Evolutionary conservation across 305 asterid genomes (phyloP).

Genomic region (Fraxinus floribunda): DNA sequence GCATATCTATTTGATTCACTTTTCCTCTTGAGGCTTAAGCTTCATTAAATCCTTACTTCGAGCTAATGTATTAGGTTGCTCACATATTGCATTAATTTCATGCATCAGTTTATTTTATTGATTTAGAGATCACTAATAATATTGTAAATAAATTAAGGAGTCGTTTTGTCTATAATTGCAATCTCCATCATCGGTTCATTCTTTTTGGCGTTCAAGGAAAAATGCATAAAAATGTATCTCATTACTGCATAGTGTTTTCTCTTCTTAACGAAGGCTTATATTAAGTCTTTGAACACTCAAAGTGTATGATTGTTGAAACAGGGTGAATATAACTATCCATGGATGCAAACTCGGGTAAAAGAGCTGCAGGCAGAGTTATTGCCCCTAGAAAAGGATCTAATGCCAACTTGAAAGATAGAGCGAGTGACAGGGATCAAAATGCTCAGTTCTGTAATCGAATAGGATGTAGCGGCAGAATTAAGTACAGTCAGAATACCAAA

Average conservation of each 20-base stretch:
- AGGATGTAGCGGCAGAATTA: conserved; percentile 79
- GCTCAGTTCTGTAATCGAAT: conserved; percentile 67
- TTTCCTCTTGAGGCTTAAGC: not conserved
- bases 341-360: conserved; percentile 54
- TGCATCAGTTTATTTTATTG: not conserved
- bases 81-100: not conserved
- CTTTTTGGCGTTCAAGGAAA: not conserved
- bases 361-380: conserved; percentile 35
- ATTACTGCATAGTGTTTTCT: not conserved
- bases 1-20: not conserved
- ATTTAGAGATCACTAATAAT: not conserved
- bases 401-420: conserved; percentile 32
- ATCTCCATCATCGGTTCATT: not conserved
- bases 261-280: not conserved
- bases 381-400: conserved; percentile 39
- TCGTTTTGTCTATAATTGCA: not conserved
- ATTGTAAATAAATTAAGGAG: not conserved
- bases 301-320: not conserved
- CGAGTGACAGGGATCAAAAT: conserved; percentile 37
- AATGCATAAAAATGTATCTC: not conserved
- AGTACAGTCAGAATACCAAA: conserved; percentile 39
- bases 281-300: not conserved
- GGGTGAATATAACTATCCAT: conserved; percentile 30
- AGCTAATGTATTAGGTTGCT: not conserved
- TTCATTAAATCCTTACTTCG: not conserved